Evolutionary conservation across 1,284 basidiomycete genomes (phyloP).

Genomic region (Apiotrichum laibachii): DNA sequence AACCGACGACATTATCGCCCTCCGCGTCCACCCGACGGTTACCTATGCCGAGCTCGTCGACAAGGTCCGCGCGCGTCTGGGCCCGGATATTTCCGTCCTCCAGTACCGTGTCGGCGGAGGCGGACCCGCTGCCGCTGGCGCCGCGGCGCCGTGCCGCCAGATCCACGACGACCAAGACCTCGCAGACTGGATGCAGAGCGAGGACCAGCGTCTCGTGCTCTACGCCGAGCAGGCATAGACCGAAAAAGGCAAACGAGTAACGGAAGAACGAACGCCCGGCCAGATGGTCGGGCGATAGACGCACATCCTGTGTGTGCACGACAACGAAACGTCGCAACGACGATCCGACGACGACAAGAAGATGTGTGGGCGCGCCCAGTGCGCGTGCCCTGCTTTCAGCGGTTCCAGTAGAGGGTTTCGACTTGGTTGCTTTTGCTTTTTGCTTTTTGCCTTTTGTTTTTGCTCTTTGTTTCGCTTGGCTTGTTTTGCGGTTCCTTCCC

Average conservation of each 20-base stretch:
- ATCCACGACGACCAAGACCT: constrained; percentile 70
- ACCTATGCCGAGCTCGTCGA: constrained; percentile 79
- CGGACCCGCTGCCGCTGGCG: constrained; percentile 22
- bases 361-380: no score
- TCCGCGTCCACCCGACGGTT: constrained; percentile 94
- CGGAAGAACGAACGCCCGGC: no score
- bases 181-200: constrained; percentile 73
- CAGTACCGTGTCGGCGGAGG: constrained; percentile 68
- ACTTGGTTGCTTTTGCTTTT: no score
- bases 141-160: constrained; percentile 62
- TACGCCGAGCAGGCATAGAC: constrained; percentile 60
- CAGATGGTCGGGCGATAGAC: no score
- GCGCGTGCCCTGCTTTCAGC: no score
- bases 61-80: constrained; percentile 84
- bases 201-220: constrained; percentile 77
- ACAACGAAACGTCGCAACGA: no score
- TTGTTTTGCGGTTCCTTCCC: constrained; percentile 20
- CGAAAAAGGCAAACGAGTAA: constrained; percentile 5
- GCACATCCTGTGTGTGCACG: no score
- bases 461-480: constrained; percentile 6
- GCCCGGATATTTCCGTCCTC: constrained; percentile 67
- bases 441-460: neutral
- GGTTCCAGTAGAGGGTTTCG: no score
- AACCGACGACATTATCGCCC: constrained; percentile 91
- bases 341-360: no score